Base-by-base conservation (phyloP, 106 monocot genomes). In the Allium cepa region DNA sequence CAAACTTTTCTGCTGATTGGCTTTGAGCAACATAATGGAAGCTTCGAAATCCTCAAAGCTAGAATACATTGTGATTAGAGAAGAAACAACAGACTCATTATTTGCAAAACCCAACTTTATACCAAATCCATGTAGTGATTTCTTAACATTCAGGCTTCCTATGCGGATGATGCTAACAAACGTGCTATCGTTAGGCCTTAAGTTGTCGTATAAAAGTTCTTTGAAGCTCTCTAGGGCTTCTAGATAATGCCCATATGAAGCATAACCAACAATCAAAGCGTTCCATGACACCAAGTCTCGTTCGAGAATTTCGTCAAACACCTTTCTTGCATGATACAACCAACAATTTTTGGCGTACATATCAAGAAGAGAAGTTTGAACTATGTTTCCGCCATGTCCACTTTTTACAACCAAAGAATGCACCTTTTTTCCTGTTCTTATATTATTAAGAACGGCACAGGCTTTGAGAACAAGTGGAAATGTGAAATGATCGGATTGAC, bases 221-320 rank as follows among this genome's bases (percentile, higher is more conserved):
- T 52, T 46, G 50, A 91, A 75, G 1, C 22, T 49, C 26, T 63
- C 58, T 26, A 86, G 58, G 13, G 81, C 83, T 56, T 84, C 79
- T 10, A 8, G 49, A n/a, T 60, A 12, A 18, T 51, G 53, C 9
- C 83, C 83, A 69, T 91, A 81, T 3, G 63, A 67, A 11, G 77
- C 76, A 60, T 74, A 87, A 13, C 81, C 86, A n/a, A 58, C 83
- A 52, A 91, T 64, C 64, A 91, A 62, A 0, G 79, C 83, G 50
- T 91, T 91, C 83, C 83, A 91, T 1, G 84, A 76, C 17, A 91
- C 67, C 71, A 79, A 77, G 63, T 91, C 90, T 77, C 77, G 78
- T 0, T 66, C 47, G 67, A 67, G 10, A 55, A 91, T 84, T 79
- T 48, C 66, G 70, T 84, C 90, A 60, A 91, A 91, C 52, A 87